Evolutionary conservation across 1,284 basidiomycete genomes (phyloP), one percentile per base, ranked within the genome.

Genomic region (Leccinum angustisporum): DNA sequence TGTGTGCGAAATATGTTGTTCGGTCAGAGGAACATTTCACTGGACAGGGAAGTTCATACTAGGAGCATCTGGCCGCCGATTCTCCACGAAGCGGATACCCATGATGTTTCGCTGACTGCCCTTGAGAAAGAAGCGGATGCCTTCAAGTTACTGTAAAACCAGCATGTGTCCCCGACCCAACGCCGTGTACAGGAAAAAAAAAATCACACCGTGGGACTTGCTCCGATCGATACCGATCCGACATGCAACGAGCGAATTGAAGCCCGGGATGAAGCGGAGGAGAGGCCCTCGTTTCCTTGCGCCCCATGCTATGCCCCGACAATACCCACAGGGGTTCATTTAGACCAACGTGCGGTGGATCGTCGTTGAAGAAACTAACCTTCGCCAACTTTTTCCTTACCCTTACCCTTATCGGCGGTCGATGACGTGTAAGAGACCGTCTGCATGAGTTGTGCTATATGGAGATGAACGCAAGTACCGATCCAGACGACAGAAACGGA

Each of bases 161-260:
- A 84, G 70, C 90, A 92, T 1, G 88, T 91, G 72, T 92, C 90
- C 48, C 90, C 90, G 2, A 88, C 89, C 89, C 90, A 92, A 16
- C 90, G 86, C 54, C 90, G 86, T 21, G 87, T 91, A 72, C 90
- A 92, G 3, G 90, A 88, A 30, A 92, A 34, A 92, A 34, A 34
- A 34, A 34, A 34, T 34, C 86, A 70, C 90, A 92, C 7, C 87
- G 85, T 33, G 90, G 87, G 73, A 90, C 88, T 55, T 81, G 79
- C 66, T 91, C 86, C 43, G 78, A 76, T 65, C 83, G 83, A 72
- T 91, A 92, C 54, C 87, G 82, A 66, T 85, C 86, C 0, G 90
- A 91, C 90, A 92, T 92, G 75, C 90, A 92, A 11, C 90, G 82
- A 6, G 88, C 86, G 63, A 84, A 86, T 63, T 92, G 90, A 21